Base-by-base conservation (phyloP, 2,329 filamentous ascomycete species). In the Fusarium camptoceras region DNA sequence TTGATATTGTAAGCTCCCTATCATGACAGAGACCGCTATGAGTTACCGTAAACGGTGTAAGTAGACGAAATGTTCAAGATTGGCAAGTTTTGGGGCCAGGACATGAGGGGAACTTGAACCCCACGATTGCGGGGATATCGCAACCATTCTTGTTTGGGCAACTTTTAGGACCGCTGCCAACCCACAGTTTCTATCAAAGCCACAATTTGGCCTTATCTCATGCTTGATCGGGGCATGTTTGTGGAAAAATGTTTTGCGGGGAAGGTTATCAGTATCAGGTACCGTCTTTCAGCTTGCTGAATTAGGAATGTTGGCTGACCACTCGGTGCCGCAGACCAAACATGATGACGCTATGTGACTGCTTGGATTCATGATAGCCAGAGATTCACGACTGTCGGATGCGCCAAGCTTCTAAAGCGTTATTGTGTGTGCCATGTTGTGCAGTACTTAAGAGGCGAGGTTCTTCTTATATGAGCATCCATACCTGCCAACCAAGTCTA, bases 51-150 rank as follows among this genome's bases (percentile, higher is more conserved):
- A 37, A 37, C 34, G 34, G 34, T n/a, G 18, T 11, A 37, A 37
- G 34, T 37, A 37, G 0, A 37, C 34, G 34, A 37, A 37, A 37
- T 44, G 39, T 63, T 64, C 63, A 50, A 68, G 50, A 56, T 30
- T n/a, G 67, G 63, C 46, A 68, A 58, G 54, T 64, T 68, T 68
- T 43, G 24, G 20, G 67, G 42, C 66, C 67, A 67, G 18, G 43
- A 6, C 34, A 28, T 39, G 44, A 70, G 49, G 51, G 34, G 39
- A 24, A 60, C 43, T 12, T 20, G 18, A 24, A 62, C 49, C 48
- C 49, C 64, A 48, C 31, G 54, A 49, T 48, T 59, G 53, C 53
- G 66, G 66, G 66, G 66, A 37, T 31, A 47, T 44, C 34, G 4
- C 20, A 10, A 31, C 68, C 61, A 68, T 46, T 30, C 68, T 64